Evolutionary conservation across 495 filamentous ascomycete genomes (phyloP), one percentile per base, ranked within the genome.

Genomic region (Podospora anserina): DNA sequence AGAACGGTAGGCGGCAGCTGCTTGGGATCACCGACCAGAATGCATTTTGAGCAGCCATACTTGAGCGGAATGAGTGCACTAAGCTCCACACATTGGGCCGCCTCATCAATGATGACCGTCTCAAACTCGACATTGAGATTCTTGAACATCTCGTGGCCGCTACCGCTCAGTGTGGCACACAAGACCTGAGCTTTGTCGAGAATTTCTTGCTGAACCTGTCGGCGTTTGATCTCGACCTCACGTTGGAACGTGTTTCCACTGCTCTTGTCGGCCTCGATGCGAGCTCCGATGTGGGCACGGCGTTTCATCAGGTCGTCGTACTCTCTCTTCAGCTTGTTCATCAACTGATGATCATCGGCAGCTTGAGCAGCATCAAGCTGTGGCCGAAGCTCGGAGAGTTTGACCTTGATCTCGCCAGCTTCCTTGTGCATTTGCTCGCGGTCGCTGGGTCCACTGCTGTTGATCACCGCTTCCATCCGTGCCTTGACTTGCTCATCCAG

Each of bases 81-180:
- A 77, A 99, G 84, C 80, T 99, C 95, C 70, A 99, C 95, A 68
- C 93, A 99, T 82, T 99, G 95, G 20, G 95, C 95, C 2, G 95
- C 95, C 83, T 99, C 95, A 73, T 99, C 95, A 73, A 99, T 97
- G 74, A 99, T 90, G 69, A 99, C 95, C 0, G 95, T 97, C 79
- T 99, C 95, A 70, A 99, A 98, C 77, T 98, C 95, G 64, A 98
- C 92, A 71, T 91, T 94, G 62, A 98, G 79, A 71, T 89, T 89
- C 79, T 93, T 93, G 82, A 99, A 96, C 89, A 99, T 97, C 63
- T 99, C 96, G 72, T 98, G 96, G 18, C 95, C 95, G 79, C 91
- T 94, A 65, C 94, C 95, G 76, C 92, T 97, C 64, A 99, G 88
- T 0, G 95, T 99, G 26, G 95, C 91, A 77, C 95, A 99, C 56